A percentile compares a stretch with the other conserved stretches of the same genome.
phyloP scores from a whole-genome alignment of 2,329 filamentous ascomycete species.

The Neonectria ditissima region DNA sequence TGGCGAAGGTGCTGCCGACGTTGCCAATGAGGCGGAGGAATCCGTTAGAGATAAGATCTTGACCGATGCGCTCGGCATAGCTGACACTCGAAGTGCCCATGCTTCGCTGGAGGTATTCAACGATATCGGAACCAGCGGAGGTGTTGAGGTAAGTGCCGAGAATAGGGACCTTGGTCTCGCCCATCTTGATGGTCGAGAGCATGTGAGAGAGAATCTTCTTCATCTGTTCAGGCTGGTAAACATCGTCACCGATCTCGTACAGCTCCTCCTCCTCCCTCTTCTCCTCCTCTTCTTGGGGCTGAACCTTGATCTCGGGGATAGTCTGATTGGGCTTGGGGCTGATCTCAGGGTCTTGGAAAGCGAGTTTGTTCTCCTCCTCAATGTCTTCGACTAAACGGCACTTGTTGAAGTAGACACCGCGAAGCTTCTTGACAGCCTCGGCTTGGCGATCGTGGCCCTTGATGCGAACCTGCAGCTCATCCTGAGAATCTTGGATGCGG shows the following conservation, averaged over 20 bases:
- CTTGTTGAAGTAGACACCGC: conserved; percentile 99
- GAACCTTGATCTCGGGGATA: conserved; percentile 90
- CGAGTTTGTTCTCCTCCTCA: conserved; percentile 98
- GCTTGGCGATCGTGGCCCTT: conserved; percentile 94
- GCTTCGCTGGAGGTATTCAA: conserved; percentile 92
- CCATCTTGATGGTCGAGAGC: conserved; percentile 85
- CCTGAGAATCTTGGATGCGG: conserved; percentile 92
- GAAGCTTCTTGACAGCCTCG: conserved; percentile 89
- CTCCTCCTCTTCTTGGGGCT: conserved; percentile 72
- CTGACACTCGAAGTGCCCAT: conserved; percentile 86
- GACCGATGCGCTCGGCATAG: conserved; percentile 93
- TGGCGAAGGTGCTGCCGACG: conserved; percentile 94
- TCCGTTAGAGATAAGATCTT: conserved; percentile 88
- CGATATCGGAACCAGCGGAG: conserved; percentile 90
- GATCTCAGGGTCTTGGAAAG: conserved; percentile 86
- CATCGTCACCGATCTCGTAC: conserved; percentile 90
- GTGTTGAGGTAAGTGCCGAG: conserved; percentile 95
- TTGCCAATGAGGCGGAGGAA: conserved; percentile 93
- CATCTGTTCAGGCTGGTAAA: conserved; percentile 85
- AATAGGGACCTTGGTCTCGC: conserved; percentile 95
- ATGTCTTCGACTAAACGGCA: conserved; percentile 95
- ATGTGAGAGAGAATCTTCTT: conserved; percentile 92
- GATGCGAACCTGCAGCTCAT: conserved; percentile 90
- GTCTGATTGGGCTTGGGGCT: conserved; percentile 71
- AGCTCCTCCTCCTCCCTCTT: conserved; percentile 83